A percentile compares a stretch with the other conserved stretches of the same genome.
Conservation (phyloP, 164 flowering plant species). For the Chimonanthus praecox region DNA sequence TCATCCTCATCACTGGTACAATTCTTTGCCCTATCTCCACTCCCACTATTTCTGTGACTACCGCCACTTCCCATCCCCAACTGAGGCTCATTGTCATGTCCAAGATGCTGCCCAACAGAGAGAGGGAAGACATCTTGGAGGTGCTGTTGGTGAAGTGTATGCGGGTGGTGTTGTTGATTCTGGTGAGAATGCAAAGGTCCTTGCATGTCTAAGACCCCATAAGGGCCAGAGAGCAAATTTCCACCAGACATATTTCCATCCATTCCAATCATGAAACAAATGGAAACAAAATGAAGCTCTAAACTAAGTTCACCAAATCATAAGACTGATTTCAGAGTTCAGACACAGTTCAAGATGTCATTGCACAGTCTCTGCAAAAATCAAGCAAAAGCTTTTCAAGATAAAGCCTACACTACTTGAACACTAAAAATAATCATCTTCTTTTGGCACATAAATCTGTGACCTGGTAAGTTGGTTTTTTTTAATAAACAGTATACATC, state of each 20-base stretch:
- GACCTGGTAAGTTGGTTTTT: neutral
- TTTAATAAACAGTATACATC: no score
- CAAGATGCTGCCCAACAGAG: conserved; percentile 2
- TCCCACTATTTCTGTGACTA: neutral
- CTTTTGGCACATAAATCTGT: neutral
- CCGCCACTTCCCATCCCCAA: neutral
- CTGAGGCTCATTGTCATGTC: conserved; percentile 3
- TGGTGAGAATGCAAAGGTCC: conserved; percentile 15
- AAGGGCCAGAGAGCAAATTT: conserved; percentile 12
- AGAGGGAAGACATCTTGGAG: conserved; percentile 16
- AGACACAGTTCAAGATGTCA: neutral
- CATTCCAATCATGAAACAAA: conserved; percentile 1
- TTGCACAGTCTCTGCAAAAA: neutral
- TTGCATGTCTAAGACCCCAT: conserved; percentile 14
- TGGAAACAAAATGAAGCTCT: neutral
- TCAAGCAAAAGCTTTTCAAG: neutral
- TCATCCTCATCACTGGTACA: conserved; percentile 59
- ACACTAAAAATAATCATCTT: neutral
- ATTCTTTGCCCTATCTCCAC: neutral
- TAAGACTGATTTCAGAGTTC: no score
- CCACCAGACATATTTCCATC: conserved; percentile 24
- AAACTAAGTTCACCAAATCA: neutral
- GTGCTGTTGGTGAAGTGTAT: conserved; percentile 8
- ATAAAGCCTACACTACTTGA: neutral
- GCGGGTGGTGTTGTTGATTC: conserved; percentile 4